Percentiles rank a stretch among this genome's conserved stretches.
Evolutionary conservation across 2,329 filamentous ascomycete species (phyloP).

Genomic region (Mollisiaceae sp.): DNA sequence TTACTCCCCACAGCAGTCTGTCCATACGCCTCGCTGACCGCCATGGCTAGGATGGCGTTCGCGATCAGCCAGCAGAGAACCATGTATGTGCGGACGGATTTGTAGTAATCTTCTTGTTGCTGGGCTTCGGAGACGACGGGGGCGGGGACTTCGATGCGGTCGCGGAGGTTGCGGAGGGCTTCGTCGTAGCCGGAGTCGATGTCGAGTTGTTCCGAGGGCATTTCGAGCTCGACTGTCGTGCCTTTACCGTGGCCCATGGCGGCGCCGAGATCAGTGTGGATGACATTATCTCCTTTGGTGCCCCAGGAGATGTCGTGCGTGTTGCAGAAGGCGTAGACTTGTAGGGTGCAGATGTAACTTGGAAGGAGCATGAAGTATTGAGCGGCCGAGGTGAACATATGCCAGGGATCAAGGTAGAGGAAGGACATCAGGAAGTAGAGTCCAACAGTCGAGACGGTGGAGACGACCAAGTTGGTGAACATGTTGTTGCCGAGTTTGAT

Average conservation of each 20-base stretch:
- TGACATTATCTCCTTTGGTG: conserved; percentile 96
- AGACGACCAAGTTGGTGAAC: conserved; percentile 94
- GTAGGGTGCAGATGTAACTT: conserved; percentile 93
- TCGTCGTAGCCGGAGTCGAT: conserved; percentile 98
- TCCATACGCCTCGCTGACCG: conserved; percentile 84
- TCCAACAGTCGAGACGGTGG: conserved; percentile 84
- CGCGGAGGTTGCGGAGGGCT: conserved; percentile 91
- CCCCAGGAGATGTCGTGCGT: conserved; percentile 99
- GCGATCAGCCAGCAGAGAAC: conserved; percentile 92
- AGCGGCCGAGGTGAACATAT: conserved; percentile 90
- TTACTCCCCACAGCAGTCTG: conserved; percentile 76
- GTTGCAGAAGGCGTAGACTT: conserved; percentile 99
- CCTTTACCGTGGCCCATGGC: conserved; percentile 76
- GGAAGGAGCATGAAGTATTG: conserved; percentile 95
- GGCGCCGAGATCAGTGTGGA: conserved; percentile 88
- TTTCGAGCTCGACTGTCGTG: conserved; percentile 89
- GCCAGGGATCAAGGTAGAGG: conserved; percentile 97
- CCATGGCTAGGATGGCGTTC: conserved; percentile 93
- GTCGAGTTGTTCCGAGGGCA: conserved; percentile 96
- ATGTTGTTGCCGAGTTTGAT: conserved; percentile 80
- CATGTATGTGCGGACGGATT: conserved; percentile 96
- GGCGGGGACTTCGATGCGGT: conserved; percentile 81
- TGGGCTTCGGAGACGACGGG: conserved; percentile 72
- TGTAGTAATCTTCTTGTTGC: conserved; percentile 98
- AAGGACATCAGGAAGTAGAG: conserved; percentile 97